Base-by-base conservation (phyloP, 1,139 yeast genomes). In the Waltiozyma sp. region DNA sequence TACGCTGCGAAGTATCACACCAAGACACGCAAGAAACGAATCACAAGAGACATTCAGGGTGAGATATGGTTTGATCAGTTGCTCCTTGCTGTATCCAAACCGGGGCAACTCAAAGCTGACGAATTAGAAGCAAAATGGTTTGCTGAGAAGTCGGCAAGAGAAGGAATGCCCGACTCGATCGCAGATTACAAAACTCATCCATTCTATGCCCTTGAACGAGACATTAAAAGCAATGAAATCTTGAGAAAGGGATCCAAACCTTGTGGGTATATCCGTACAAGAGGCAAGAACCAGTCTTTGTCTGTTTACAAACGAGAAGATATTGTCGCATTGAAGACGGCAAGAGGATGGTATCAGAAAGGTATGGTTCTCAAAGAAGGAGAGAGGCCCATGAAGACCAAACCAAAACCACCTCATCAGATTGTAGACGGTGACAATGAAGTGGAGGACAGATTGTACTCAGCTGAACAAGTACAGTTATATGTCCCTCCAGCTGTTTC, bases 181-280 rank as follows among this genome's bases (percentile, higher is more conserved):
- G 80, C 78, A 40, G 97, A 89, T 50, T 85, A 91, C 58, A 81
- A 79, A 46, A 80, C 80, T 42, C 98, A 91, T 59, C 98, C 98
- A 0, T 60, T 80, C n/a, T 91, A 81, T 59, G 91, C 82, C 0
- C 59, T 91, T 11, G 95, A 86, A 56, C 70, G 77, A 2, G 95
- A 87, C 53, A 60, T 91, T 28, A 70, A 73, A 44, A 72, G 72
- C 45, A 81, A 81, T 56, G 95, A 91, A 56, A 71, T 88, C 2
- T 64, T 91, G 9, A 28, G 13, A 13, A 68, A 72, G 42, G 87
- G 93, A 0, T 76, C 71, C 48, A 82, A 80, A 40, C 71, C 79
- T 33, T 81, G 94, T 55, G 97, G 97, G 0, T 78, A 79, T 15
- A 70, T 87, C 40, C 61, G 83, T 26, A 64, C 70, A 28, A 57